Base-by-base conservation (phyloP, 768 basidiomycete species). In the Xerocomellus intermedius region DNA sequence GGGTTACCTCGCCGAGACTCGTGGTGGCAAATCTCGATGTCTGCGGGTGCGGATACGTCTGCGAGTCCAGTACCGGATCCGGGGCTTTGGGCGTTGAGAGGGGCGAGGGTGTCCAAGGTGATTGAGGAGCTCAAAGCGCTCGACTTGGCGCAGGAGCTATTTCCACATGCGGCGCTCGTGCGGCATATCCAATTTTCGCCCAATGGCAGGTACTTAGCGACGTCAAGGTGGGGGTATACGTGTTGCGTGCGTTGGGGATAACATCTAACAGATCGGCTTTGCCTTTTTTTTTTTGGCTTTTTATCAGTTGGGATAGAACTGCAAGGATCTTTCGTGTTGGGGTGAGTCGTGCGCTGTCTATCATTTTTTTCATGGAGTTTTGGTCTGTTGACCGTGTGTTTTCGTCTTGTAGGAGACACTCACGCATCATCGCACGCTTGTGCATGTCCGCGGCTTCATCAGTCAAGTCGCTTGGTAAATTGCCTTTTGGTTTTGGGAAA, bases 161-260 rank as follows among this genome's bases (percentile, higher is more conserved):
- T 62, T 21, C 71, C 74, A 4, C 81, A 82, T 48, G 64, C 66
- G 22, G 82, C 81, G 10, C 74, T 82, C 26, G 81, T 82, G 35
- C 64, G 81, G n/a, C 79, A 82, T 48, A 55, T 83, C 33, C 77
- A 82, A 57, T 82, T 82, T 67, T 82, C 82, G 17, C 81, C 80
- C 5, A 76, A 79, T 49, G 81, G 81, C n/a, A 75, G 73, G 60
- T 80, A 75, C 52, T 61, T 82, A 49, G 81, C 81, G 16, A 82
- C 82, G 4, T 76, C 82, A n/a, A 81, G 80, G 73, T 80, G 49
- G 69, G 69, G 33, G 14, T 13, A 7, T 39, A 17, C 12, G 7
- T 2, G 21, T 41, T 10, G 21, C 22, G n/a, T 16, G 19, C 16
- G 28, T 33, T 33, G 28, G 19, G 16, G 24, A 16, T 22, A 42